Conservation (phyloP, 169 alveolate genomes). For the Plasmodium gallinaceum region DNA sequence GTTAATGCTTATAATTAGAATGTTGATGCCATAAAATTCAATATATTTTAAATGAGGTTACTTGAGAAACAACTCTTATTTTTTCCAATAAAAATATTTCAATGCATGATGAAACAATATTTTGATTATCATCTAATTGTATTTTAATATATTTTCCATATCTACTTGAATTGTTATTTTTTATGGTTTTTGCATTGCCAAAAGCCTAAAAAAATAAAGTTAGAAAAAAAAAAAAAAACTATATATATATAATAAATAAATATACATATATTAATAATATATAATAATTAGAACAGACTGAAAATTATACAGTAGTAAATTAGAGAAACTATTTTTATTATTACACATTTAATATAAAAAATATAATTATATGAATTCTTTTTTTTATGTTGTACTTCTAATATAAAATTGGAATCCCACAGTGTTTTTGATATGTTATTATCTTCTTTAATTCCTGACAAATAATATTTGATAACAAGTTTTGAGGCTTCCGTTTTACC, state of each 20-base stretch:
- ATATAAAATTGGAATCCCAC: conserved; percentile 73
- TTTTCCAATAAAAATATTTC: conserved; percentile 75
- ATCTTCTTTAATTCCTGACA: conserved; percentile 69
- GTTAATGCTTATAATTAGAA: not conserved
- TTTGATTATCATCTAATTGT: conserved; percentile 87
- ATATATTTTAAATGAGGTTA: not conserved
- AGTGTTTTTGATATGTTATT: conserved; percentile 44
- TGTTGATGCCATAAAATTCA: not conserved
- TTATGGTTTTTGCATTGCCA: conserved; percentile 98
- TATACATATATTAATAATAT: conserved; percentile 20
- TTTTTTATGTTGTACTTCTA: conserved; percentile 39
- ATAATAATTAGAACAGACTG: not conserved
- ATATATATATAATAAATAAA: conserved; percentile 10
- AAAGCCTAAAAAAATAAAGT: conserved; percentile 97
- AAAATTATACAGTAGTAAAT: not conserved
- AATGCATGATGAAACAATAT: conserved; percentile 52
- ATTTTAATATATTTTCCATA: conserved; percentile 98
- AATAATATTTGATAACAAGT: conserved; percentile 88
- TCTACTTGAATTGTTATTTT: conserved; percentile 97
- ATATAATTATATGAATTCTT: not conserved
- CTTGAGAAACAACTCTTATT: conserved; percentile 75
- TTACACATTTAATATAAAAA: too few species aligned
- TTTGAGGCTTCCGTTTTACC: conserved; percentile 99
- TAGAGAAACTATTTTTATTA: not conserved
- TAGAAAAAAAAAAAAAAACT: not conserved